Base-by-base conservation (phyloP, 805 yeast genomes). In the Zygosaccharomyces gambellarensis region DNA sequence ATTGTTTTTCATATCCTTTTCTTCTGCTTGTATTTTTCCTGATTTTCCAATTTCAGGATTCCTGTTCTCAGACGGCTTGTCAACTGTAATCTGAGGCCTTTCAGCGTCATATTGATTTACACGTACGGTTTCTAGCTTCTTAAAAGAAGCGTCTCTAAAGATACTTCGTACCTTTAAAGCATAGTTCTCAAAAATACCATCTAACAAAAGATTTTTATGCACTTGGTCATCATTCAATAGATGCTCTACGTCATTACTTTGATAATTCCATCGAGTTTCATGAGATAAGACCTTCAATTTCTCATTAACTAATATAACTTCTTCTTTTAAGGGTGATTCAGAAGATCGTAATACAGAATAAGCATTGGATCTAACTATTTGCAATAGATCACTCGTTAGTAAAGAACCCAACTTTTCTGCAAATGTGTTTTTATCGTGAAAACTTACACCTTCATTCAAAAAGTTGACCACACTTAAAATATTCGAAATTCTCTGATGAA, bases 201-300 rank as follows among this genome's bases (percentile, higher is more conserved):
- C 71, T 28, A 65, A 19, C 19, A 57, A 43, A 4, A 65, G 49
- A 48, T 58, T 61, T 31, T 47, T 51, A 40, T 57, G 59, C 4
- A 64, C 48, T 34, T 55, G 54, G 28, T 56, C 55, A 42, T 60
- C 61, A 21, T 52, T 48, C 7, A 67, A 48, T 19, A 64, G 43
- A 22, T 52, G 41, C 11, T 46, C 48, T 2, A 65, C 41, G 12
- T 58, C 60, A 9, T 46, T 34, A 1, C 51, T 56, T 28, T 50
- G 45, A 38, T 57, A 62, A 5, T 17, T 14, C 63, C 64, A 63
- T 2, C 10, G 5, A 3, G 49, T 39, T 0, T 34, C 36, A 3
- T 45, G 8, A 0, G 63, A 55, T 14, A 65, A 21, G 5, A 38
- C 39, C 17, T 23, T 39, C 4, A 64, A 46, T 8, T 34, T 36